phyloP scores from a whole-genome alignment of 2,329 filamentous ascomycete genomes.

The Microsporum canis region DNA sequence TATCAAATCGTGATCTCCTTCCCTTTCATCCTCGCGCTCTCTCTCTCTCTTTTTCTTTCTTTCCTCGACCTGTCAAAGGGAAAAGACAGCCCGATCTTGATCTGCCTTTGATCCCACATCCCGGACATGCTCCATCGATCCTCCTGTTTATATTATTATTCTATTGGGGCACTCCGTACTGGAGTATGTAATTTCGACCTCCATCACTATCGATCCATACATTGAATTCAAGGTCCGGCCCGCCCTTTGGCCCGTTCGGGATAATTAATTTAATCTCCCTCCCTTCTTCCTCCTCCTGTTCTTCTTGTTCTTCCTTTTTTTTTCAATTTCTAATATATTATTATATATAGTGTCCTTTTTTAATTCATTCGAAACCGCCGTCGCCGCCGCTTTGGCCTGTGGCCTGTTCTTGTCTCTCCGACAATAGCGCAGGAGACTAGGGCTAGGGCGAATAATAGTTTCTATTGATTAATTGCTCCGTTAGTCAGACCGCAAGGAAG shows the following conservation, averaged over 20 bases:
- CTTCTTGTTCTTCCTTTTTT: background rate
- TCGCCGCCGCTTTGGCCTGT: background rate
- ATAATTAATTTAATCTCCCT: background rate
- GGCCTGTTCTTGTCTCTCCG: background rate
- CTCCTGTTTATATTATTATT: no score
- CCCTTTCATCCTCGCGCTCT: background rate
- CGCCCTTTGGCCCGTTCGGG: background rate
- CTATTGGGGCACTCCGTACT: no score
- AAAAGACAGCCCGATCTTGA: background rate
- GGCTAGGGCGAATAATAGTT: background rate
- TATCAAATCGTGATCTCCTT: background rate
- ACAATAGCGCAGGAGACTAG: background rate
- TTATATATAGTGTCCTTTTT: background rate
- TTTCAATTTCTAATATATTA: background rate
- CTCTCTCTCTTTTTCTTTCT: background rate
- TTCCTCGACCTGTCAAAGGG: background rate
- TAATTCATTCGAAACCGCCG: background rate
- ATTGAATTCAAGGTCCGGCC: background rate
- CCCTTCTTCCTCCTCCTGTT: background rate
- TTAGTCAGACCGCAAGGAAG: background rate
- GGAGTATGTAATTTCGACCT: no score
- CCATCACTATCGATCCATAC: no score
- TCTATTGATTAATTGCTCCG: background rate
- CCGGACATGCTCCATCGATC: no score
- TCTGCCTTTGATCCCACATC: no score